Conservation (phyloP, 805 yeast genomes). For the Aciculoconidium aculeatum region DNA sequence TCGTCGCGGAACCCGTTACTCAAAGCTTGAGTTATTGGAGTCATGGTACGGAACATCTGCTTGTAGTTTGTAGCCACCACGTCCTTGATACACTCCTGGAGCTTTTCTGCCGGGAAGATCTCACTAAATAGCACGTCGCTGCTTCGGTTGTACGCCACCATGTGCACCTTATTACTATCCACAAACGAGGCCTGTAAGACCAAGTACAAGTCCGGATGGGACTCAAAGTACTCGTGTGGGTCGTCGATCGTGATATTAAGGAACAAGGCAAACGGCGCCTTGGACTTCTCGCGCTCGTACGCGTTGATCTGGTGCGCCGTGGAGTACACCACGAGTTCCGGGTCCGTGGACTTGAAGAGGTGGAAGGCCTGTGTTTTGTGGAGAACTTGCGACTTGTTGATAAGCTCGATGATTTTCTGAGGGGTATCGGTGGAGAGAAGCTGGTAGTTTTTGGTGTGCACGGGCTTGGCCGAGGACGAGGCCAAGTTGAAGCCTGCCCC, state of each 20-base stretch:
- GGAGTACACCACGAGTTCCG: conserved; percentile 42
- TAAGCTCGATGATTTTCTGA: conserved; percentile 46
- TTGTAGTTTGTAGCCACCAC: conserved; percentile 16
- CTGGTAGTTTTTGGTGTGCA: conserved; percentile 23
- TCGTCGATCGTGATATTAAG: conserved; percentile 49
- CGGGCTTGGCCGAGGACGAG: conserved; percentile 13
- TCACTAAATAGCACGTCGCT: conserved; percentile 16
- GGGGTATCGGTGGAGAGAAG: conserved; percentile 9
- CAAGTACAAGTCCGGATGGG: conserved; percentile 30
- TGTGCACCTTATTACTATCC: conserved; percentile 9
- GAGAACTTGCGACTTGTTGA: conserved; percentile 66
- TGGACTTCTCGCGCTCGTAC: conserved; percentile 49
- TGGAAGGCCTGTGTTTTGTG: conserved; percentile 84
- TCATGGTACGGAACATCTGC: conserved; percentile 18
- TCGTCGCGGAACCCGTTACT: conserved; percentile 14
- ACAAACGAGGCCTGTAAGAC: conserved; percentile 39
- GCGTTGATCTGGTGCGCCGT: conserved; percentile 61
- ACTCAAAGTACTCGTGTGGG: conserved; percentile 15
- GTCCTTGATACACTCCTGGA: conserved; percentile 17
- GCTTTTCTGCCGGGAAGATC: conserved; percentile 15
- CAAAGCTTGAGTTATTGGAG: conserved; percentile 16
- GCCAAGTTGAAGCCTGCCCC: conserved; percentile 18
- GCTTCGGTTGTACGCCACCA: conserved; percentile 14
- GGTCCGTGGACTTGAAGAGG: conserved; percentile 49
- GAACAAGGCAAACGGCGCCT: conserved; percentile 61